phyloP scores from a whole-genome alignment of 2,329 filamentous ascomycete genomes.

The Xylariaceae sp. region DNA sequence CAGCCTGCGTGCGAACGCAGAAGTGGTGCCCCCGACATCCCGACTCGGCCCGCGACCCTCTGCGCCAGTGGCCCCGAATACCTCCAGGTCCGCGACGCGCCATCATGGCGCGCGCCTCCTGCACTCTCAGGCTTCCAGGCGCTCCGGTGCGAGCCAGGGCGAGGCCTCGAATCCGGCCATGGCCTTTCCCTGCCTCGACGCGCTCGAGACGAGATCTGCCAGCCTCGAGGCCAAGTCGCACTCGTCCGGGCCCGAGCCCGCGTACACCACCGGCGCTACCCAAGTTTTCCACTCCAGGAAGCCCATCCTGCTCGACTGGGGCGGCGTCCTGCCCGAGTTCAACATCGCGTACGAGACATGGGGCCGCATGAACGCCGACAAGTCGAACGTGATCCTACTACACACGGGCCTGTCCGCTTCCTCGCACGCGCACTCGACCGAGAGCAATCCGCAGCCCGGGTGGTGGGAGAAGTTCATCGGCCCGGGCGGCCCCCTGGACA shows the following conservation, averaged over 20 bases:
- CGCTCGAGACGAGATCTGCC: constrained; percentile 69
- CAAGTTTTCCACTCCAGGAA: constrained; percentile 65
- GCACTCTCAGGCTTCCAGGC: constrained; percentile 18
- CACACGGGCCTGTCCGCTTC: constrained; percentile 96
- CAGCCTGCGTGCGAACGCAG: constrained; percentile 8
- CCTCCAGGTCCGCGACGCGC: constrained; percentile 1
- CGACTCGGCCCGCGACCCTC: constrained; percentile 8
- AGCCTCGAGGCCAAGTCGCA: constrained; percentile 61
- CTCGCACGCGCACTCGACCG: constrained; percentile 92
- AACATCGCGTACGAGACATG: constrained; percentile 90
- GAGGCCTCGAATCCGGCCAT: constrained; percentile 72
- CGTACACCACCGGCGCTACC: constrained; percentile 86
- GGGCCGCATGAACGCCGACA: constrained; percentile 72
- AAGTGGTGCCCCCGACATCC: constrained; percentile 2
- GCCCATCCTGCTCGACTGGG: constrained; percentile 85
- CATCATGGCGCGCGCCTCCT: constrained; percentile 12
- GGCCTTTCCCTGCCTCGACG: constrained; percentile 85
- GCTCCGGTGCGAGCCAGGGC: constrained; percentile 14
- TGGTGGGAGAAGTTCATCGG: constrained; percentile 99
- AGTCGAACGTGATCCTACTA: constrained; percentile 81
- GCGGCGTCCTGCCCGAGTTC: constrained; percentile 82
- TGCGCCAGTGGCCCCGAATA: constrained; percentile 3
- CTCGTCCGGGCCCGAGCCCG: constrained; percentile 78
- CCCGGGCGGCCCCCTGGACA: constrained; percentile 75
- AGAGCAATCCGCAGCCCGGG: constrained; percentile 74